Conservation (phyloP, 2,329 filamentous ascomycete genomes). For the Talaromyces amestolkiae region DNA sequence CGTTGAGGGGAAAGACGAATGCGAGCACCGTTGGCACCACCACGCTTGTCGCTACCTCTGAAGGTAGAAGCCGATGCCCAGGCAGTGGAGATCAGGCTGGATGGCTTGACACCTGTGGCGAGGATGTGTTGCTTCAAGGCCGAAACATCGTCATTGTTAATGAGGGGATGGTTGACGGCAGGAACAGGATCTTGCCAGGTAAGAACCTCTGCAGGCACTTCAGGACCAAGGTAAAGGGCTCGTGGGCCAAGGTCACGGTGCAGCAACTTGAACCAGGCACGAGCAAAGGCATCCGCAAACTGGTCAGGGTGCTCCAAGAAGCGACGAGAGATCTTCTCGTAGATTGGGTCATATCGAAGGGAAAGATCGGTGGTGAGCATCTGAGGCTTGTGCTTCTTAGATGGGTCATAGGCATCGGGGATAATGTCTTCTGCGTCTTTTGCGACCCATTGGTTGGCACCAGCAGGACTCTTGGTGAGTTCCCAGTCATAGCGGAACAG, state of each 20-base stretch:
- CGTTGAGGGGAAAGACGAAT: conserved; percentile 71
- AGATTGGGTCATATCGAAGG: conserved; percentile 67
- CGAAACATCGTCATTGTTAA: conserved; percentile 63
- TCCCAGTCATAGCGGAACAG: conserved; percentile 79
- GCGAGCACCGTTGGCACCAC: conserved; percentile 75
- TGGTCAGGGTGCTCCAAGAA: conserved; percentile 68
- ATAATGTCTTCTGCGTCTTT: conserved; percentile 66
- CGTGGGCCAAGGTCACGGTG: conserved; percentile 77
- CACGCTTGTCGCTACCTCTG: conserved; percentile 75
- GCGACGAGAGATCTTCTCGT: conserved; percentile 71
- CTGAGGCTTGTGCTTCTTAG: conserved; percentile 69
- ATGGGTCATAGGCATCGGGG: conserved; percentile 67
- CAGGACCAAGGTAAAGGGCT: conserved; percentile 69
- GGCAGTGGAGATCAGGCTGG: conserved; percentile 63
- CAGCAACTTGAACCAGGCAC: conserved; percentile 79
- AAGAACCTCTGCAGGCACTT: conserved; percentile 67
- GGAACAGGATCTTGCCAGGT: conserved; percentile 75
- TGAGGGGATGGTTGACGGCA: conserved; percentile 53
- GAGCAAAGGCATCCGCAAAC: conserved; percentile 66
- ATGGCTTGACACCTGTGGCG: conserved; percentile 57
- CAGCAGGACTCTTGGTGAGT: conserved; percentile 70
- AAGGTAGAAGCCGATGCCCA: conserved; percentile 71
- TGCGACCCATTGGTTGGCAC: conserved; percentile 74
- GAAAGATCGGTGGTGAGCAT: conserved; percentile 77
- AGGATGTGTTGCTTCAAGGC: conserved; percentile 68